These are phyloP conservation scores for Lactifluus hygrophoroides DNA, from an alignment of 768 basidiomycete genomes.

Conservation along the genomic window DNA sequence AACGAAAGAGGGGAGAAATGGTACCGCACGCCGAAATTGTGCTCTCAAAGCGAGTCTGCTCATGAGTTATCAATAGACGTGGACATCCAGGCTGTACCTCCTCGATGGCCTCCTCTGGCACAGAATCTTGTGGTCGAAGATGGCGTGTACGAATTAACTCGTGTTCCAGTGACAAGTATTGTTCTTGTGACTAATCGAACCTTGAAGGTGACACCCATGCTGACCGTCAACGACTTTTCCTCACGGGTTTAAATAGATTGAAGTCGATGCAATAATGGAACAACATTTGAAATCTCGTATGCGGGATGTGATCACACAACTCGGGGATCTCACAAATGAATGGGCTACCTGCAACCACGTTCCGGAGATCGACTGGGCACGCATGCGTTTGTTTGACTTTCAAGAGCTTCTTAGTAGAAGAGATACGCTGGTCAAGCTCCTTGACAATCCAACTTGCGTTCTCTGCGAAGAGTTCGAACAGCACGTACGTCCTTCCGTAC, in stretches of 20 bases:
- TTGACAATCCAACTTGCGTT: slow-evolving; percentile 41
- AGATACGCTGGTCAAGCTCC: slow-evolving; percentile 37
- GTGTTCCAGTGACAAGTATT: slow-evolving; percentile 65
- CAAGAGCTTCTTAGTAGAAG: slow-evolving; percentile 70
- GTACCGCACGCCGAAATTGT: slow-evolving; percentile 30
- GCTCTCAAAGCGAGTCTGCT: not conserved
- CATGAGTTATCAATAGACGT: slow-evolving; percentile 37
- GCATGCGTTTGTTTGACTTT: slow-evolving; percentile 81
- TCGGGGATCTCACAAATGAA: slow-evolving; percentile 46
- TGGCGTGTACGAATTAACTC: slow-evolving; percentile 55
- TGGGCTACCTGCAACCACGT: slow-evolving; percentile 43
- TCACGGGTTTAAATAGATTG: slow-evolving; percentile 42
- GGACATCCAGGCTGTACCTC: slow-evolving; percentile 49
- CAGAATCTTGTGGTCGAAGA: slow-evolving; percentile 39
- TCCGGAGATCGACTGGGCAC: slow-evolving; percentile 79
- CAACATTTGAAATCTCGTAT: slow-evolving; percentile 54
- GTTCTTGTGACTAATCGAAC: slow-evolving; percentile 59
- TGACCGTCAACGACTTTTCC: slow-evolving; percentile 3
- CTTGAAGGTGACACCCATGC: slow-evolving; percentile 49
- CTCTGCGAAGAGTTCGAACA: slow-evolving; percentile 59
- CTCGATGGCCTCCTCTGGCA: slow-evolving; percentile 66
- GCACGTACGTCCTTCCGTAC: slow-evolving; percentile 49
- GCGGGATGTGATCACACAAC: slow-evolving; percentile 42
- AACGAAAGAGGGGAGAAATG: slow-evolving; percentile 46
- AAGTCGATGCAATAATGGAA: slow-evolving; percentile 60